phyloP scores from a whole-genome alignment of 768 basidiomycete species.

The Cystofilobasidium macerans region DNA sequence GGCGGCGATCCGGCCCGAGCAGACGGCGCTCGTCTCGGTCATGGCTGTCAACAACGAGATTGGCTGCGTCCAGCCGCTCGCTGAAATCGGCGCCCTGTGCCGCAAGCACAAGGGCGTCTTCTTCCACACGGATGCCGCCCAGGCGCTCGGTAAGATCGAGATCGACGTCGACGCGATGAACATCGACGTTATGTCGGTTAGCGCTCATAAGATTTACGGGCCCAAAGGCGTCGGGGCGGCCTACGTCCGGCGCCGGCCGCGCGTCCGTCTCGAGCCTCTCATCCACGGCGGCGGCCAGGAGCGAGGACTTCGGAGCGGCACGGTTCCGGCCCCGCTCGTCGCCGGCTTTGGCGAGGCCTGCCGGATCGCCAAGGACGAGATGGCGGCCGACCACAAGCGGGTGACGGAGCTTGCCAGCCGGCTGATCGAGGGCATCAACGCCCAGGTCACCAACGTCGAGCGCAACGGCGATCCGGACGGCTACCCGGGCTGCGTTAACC shows the following conservation, averaged over 20 bases:
- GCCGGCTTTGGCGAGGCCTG: constrained; percentile 94
- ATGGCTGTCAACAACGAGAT: constrained; percentile 99
- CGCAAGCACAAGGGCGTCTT: constrained; percentile 73
- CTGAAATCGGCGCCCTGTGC: constrained; percentile 73
- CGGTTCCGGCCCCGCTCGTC: constrained; percentile 70
- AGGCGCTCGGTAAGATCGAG: constrained; percentile 82
- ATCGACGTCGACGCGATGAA: constrained; percentile 91
- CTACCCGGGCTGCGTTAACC: constrained; percentile 90
- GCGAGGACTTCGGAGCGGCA: constrained; percentile 88
- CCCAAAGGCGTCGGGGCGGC: constrained; percentile 93
- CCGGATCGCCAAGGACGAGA: constrained; percentile 79
- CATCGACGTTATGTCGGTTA: constrained; percentile 89
- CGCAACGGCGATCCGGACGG: constrained; percentile 86
- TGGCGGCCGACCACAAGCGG: constrained; percentile 73
- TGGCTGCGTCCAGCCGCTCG: constrained; percentile 92
- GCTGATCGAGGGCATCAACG: constrained; percentile 66
- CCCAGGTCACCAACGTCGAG: constrained; percentile 76
- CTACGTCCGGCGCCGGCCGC: constrained; percentile 81
- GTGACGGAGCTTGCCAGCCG: constrained; percentile 66
- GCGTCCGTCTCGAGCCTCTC: constrained; percentile 89
- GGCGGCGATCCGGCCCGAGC: constrained; percentile 73
- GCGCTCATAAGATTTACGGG: constrained; percentile 95
- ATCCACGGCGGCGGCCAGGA: constrained; percentile 95
- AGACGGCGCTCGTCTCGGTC: constrained; percentile 73
- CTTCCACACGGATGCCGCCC: constrained; percentile 96